These are phyloP conservation scores for Centella asiatica DNA, from an alignment of 129 eudicot genomes.

Conservation along the genomic window DNA sequence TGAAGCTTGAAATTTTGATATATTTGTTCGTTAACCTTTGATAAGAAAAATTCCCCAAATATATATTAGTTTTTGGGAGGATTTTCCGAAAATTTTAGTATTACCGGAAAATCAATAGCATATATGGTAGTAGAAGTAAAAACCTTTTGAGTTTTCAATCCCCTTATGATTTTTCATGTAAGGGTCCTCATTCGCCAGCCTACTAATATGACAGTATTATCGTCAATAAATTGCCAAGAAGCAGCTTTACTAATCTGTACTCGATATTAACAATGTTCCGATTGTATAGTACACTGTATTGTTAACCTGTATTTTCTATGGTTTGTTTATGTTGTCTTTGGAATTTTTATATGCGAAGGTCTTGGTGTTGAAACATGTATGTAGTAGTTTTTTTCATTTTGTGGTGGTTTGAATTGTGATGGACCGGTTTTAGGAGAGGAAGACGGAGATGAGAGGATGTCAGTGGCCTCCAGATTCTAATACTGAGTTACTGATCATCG, in stretches of 20 bases:
- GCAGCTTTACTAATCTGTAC: neutral
- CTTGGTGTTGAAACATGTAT: too few species aligned
- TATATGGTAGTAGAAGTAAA: neutral
- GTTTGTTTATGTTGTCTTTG: too few species aligned
- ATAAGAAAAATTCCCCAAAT: neutral
- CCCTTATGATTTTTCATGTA: constrained; percentile 23
- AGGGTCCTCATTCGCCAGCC: constrained; percentile 25
- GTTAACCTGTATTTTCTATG: too few species aligned
- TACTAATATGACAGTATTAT: neutral
- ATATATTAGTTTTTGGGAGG: neutral
- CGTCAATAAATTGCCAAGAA: neutral
- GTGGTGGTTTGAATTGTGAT: too few species aligned
- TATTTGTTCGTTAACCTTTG: neutral
- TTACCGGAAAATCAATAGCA: constrained; percentile 18
- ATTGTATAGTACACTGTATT: too few species aligned
- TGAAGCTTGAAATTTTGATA: constrained; percentile 17
- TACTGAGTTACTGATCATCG: too few species aligned
- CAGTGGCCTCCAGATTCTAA: too few species aligned
- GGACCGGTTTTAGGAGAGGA: too few species aligned
- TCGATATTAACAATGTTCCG: too few species aligned
- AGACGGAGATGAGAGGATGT: too few species aligned
- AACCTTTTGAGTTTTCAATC: neutral
- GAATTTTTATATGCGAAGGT: too few species aligned
- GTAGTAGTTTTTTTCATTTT: too few species aligned
- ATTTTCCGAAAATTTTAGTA: neutral